phyloP scores from a whole-genome alignment of 441 rosid genomes.

The Populus hybrid region DNA sequence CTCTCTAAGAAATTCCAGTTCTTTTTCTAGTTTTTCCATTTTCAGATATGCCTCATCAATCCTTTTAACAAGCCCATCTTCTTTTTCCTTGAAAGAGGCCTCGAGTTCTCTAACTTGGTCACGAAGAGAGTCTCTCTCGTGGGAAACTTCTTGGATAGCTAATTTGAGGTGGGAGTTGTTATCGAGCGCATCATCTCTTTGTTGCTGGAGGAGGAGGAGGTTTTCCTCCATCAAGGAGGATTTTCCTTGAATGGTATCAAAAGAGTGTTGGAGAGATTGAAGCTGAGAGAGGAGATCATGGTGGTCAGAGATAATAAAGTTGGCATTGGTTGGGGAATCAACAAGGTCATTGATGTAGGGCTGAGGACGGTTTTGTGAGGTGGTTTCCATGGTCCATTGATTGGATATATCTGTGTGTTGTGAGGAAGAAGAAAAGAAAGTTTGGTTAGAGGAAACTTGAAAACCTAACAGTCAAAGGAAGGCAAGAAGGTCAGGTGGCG shows the following conservation, averaged over 20 bases:
- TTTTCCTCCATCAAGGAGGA: slow-evolving; percentile 35
- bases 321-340: slow-evolving; percentile 12
- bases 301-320: slow-evolving; percentile 10
- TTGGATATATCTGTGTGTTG: slow-evolving; percentile 3
- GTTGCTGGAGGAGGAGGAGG: slow-evolving; percentile 18
- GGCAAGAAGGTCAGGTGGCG: slow-evolving; percentile 21
- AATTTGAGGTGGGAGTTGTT: slow-evolving; percentile 26
- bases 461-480: slow-evolving; percentile 52
- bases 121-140: slow-evolving; percentile 43
- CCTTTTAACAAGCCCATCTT: slow-evolving; percentile 31
- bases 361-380: slow-evolving; percentile 19
- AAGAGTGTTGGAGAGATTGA: slow-evolving; percentile 33
- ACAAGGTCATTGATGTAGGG: slow-evolving; percentile 18
- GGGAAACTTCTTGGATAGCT: slow-evolving; percentile 26
- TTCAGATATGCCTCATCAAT: slow-evolving; percentile 22
- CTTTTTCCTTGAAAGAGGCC: slow-evolving; percentile 27
- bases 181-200: slow-evolving; percentile 42
- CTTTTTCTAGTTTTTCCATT: slow-evolving; percentile 33
- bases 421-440: not conserved
- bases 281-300: slow-evolving; percentile 33
- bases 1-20: slow-evolving; percentile 30
- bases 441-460: not conserved
- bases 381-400: slow-evolving; percentile 41
- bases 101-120: slow-evolving; percentile 30
- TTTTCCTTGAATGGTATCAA: slow-evolving; percentile 27